phyloP scores from a whole-genome alignment of 495 filamentous ascomycete species.

The Penicillium crystallinum region DNA sequence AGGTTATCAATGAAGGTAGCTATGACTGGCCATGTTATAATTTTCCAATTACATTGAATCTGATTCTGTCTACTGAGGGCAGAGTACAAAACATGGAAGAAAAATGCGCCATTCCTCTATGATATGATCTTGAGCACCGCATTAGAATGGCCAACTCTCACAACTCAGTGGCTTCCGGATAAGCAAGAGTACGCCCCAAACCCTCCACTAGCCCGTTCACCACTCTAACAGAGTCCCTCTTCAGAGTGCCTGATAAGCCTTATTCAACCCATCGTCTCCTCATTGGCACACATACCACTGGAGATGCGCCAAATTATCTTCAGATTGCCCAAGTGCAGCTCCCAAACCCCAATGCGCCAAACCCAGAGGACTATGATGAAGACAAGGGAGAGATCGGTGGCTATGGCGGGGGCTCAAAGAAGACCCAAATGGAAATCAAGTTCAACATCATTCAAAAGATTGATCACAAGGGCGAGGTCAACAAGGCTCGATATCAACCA shows the following conservation, averaged over 20 bases:
- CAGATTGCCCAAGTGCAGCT: conserved; percentile 91
- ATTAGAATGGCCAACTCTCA: conserved; percentile 95
- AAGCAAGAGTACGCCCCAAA: conserved; percentile 62
- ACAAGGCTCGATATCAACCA: conserved; percentile 96
- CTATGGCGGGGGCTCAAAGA: conserved; percentile 65
- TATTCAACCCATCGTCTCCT: conserved; percentile 86
- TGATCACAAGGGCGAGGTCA: conserved; percentile 93
- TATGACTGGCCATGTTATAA: neutral
- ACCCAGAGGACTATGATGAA: conserved; percentile 82
- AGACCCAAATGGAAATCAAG: conserved; percentile 63
- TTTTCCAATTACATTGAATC: neutral
- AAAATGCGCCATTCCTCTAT: conserved; percentile 97
- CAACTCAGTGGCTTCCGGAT: conserved; percentile 97
- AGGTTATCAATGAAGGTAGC: conserved; percentile 89
- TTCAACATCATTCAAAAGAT: conserved; percentile 93
- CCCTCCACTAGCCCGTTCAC: neutral
- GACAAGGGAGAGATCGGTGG: conserved; percentile 89
- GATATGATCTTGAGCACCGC: conserved; percentile 93
- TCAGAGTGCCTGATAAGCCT: conserved; percentile 71
- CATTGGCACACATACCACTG: conserved; percentile 91
- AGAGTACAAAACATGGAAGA: conserved; percentile 99
- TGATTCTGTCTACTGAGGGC: conserved; percentile 1
- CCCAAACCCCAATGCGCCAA: conserved; percentile 69
- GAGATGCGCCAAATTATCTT: conserved; percentile 82
- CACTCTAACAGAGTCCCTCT: conserved; percentile 9